phyloP scores from a whole-genome alignment of 2,329 filamentous ascomycete genomes.

The Clonostachys rhizophaga region DNA sequence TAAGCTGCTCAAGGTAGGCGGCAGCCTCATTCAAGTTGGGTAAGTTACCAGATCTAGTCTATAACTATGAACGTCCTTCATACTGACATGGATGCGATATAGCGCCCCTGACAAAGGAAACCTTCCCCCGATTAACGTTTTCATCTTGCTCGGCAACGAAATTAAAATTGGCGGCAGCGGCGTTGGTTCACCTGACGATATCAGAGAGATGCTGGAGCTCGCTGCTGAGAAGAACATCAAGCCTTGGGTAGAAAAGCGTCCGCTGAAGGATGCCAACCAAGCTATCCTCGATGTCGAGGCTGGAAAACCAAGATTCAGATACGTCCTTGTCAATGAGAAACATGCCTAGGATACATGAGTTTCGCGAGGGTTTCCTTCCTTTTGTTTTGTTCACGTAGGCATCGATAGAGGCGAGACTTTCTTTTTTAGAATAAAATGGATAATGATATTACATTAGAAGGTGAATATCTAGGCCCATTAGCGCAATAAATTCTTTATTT shows the following conservation, averaged over 20 bases:
- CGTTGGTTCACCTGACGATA: slow-evolving; percentile 38
- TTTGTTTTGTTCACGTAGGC: too few relatives aligned
- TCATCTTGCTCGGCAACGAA: slow-evolving; percentile 50
- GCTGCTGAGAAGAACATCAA: slow-evolving; percentile 47
- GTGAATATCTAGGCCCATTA: too few relatives aligned
- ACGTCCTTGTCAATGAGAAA: slow-evolving; percentile 31
- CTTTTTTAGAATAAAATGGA: too few relatives aligned
- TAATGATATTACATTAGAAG: too few relatives aligned
- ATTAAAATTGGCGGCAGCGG: slow-evolving; percentile 34
- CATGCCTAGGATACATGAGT: neutral
- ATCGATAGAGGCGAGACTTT: too few relatives aligned
- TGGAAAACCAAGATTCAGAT: slow-evolving; percentile 39
- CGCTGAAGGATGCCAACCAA: slow-evolving; percentile 46
- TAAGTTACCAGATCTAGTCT: slow-evolving; percentile 40
- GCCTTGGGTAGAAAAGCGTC: slow-evolving; percentile 46
- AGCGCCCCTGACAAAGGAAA: slow-evolving; percentile 13
- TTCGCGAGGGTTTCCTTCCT: too few relatives aligned
- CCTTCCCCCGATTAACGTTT: slow-evolving; percentile 36
- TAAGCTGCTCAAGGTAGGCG: slow-evolving; percentile 9
- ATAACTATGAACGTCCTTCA: too few relatives aligned
- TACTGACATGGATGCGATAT: neutral
- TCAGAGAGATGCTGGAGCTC: slow-evolving; percentile 50
- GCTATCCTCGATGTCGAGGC: slow-evolving; percentile 45
- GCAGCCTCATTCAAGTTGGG: slow-evolving; percentile 15
- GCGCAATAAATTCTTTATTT: too few relatives aligned